Percentiles rank a stretch among this genome's conserved stretches.
Conservation (phyloP, 306 rosid species). For the Sophora flavescens region DNA sequence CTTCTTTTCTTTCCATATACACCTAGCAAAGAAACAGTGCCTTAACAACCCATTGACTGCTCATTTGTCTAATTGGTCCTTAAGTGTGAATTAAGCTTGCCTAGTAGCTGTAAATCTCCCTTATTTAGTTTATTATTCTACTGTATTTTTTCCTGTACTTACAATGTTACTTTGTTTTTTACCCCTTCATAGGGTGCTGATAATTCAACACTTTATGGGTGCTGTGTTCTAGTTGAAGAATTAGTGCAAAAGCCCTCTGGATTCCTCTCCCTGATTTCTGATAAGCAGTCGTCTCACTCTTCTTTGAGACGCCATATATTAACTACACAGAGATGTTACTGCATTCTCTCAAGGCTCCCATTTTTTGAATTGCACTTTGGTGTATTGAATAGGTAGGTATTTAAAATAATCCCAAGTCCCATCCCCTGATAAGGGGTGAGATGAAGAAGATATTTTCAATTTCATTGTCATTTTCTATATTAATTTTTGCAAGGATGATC, state of each 20-base stretch:
- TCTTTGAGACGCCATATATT: constrained; percentile 82
- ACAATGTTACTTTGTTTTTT: background rate
- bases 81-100: constrained; percentile 13
- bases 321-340: constrained; percentile 94
- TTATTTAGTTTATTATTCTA: background rate
- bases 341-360: constrained; percentile 94
- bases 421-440: constrained; percentile 16
- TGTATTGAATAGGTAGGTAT: constrained; percentile 79
- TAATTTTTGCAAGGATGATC: constrained; percentile 27
- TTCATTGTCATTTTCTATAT: constrained; percentile 1
- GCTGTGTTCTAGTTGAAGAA: constrained; percentile 97
- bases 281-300: constrained; percentile 61
- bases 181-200: constrained; percentile 77
- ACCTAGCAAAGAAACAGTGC: background rate
- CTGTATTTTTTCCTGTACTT: constrained; percentile 6
- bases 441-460: constrained; percentile 37
- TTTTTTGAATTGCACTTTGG: constrained; percentile 95
- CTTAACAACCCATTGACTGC: constrained; percentile 5
- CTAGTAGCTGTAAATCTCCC: background rate
- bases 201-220: constrained; percentile 94
- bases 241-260: constrained; percentile 91
- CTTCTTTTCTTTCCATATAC: constrained; percentile 11
- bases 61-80: constrained; percentile 20
- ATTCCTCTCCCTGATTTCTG: constrained; percentile 76
- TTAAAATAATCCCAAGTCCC: constrained; percentile 28